These are phyloP conservation scores for Naganishia antarctica DNA, from an alignment of 768 basidiomycete species.

Conservation along the genomic window DNA sequence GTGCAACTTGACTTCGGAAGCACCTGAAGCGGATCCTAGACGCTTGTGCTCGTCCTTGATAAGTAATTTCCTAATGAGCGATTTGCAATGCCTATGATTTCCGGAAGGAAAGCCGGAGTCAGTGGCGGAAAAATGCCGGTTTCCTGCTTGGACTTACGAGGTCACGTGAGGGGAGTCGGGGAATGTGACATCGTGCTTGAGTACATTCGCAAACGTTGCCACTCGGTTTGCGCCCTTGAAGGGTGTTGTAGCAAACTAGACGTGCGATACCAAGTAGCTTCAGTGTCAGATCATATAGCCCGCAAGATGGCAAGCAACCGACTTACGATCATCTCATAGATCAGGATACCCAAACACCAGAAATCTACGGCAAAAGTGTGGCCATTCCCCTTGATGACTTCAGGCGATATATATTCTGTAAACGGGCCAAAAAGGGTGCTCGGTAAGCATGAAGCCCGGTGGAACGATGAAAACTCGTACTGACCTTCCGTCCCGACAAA, in stretches of 20 bases:
- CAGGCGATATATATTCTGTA: slow-evolving; percentile 96
- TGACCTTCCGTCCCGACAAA: slow-evolving; percentile 98
- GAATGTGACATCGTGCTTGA: slow-evolving; percentile 77
- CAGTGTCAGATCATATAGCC: background rate
- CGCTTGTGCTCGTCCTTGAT: slow-evolving; percentile 87
- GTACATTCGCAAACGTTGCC: slow-evolving; percentile 94
- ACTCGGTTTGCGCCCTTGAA: slow-evolving; percentile 94
- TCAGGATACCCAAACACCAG: slow-evolving; percentile 97
- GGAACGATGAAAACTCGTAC: slow-evolving; percentile 25
- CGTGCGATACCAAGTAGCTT: background rate
- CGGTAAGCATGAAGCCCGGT: background rate
- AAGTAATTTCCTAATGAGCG: slow-evolving; percentile 75
- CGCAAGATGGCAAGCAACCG: background rate
- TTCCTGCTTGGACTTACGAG: slow-evolving; percentile 59
- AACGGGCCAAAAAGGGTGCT: slow-evolving; percentile 35
- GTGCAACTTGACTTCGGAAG: slow-evolving; percentile 97
- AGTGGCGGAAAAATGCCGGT: too few species aligned
- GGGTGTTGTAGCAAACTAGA: slow-evolving; percentile 91
- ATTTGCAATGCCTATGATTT: slow-evolving; percentile 69
- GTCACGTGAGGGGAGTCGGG: slow-evolving; percentile 76
- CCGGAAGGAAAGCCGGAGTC: too few species aligned
- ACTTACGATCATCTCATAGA: slow-evolving; percentile 76
- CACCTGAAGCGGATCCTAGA: slow-evolving; percentile 85
- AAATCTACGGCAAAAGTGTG: slow-evolving; percentile 99
- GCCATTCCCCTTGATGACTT: slow-evolving; percentile 92